Percentiles rank a stretch among this genome's conserved stretches.
Conservation (phyloP, 179 eudicot species). For the Pouteria campechiana region DNA sequence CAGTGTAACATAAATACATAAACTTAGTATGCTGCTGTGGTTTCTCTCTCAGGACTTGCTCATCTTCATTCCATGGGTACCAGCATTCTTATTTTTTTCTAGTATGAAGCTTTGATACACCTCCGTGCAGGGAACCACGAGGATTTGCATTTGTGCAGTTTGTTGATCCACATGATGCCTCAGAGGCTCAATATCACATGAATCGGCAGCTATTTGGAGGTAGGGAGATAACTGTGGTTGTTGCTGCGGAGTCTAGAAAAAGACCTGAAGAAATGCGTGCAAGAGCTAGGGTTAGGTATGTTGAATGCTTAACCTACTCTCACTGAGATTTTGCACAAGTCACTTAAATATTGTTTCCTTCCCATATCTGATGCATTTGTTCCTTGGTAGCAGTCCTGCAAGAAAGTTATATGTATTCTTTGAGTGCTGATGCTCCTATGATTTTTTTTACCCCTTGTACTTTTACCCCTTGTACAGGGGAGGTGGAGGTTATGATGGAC, state of each 20-base stretch:
- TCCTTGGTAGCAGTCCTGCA: neutral
- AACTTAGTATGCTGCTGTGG: neutral
- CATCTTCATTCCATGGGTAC: too few relatives aligned
- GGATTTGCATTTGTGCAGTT: constrained; percentile 83
- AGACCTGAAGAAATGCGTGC: constrained; percentile 73
- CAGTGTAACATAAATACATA: constrained; percentile 1
- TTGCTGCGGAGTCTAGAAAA: constrained; percentile 62
- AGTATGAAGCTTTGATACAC: neutral
- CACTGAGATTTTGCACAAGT: neutral
- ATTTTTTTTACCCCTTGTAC: neutral
- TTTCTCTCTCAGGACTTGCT: neutral
- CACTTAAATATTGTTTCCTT: neutral
- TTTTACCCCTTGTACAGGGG: constrained; percentile 29
- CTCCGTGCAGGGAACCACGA: constrained; percentile 54
- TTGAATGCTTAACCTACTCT: neutral
- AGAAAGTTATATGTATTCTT: neutral
- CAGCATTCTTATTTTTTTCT: neutral
- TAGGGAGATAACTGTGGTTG: constrained; percentile 59
- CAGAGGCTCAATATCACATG: constrained; percentile 67
- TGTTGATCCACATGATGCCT: constrained; percentile 56
- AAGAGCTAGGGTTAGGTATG: constrained; percentile 43
- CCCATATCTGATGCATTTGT: neutral
- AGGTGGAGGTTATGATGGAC: constrained; percentile 43
- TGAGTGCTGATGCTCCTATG: neutral
- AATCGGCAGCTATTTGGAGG: constrained; percentile 61